Base-by-base conservation (phyloP, 345 rosid genomes). In the Salix suchowensis region DNA sequence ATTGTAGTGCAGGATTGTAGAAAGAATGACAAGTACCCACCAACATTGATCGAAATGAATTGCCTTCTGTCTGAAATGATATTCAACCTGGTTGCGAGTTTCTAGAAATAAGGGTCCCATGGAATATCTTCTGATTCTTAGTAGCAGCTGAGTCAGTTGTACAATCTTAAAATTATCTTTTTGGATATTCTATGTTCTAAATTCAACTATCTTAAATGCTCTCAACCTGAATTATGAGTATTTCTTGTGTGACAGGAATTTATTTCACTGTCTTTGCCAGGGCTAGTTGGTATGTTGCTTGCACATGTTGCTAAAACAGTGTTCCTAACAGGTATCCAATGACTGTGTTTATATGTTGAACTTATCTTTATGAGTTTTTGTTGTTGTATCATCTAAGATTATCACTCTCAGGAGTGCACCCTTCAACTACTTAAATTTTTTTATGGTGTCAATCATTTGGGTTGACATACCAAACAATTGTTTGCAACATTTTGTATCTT, bases 281-380 rank as follows among this genome's bases (percentile, higher is more conserved):
- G 98, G 55, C 77, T 93, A 70, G 90, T 84, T 18, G 97, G 98
- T 69, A 78, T 95, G 68, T 68, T 91, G 86, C 91, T 91, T 78
- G 91, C 94, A 55, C 85, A 78, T 64, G 87, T 85, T 71, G 97
- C 94, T 84, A 83, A 83, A 81, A 82, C 85, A 0, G 92, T 95
- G 36, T 91, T 89, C 82, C 88, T 95, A 75, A 91, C 97, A 70
- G 98, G 97, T 90, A 78, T 24, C 30, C 24, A 73, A 13, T 26
- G 70, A 19, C 21, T 23, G 60, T 16, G 52, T 55, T 67, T 77
- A 19, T 24, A 37, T 73, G 1, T 44, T 36, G 40, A 54, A 65
- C 60, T 74, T 37, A n/a, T 4, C 48, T 44, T 23, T 13, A 7
- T 28, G 9, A 7, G 39, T 37, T 74, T 62, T 9, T 26, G 6